A percentile compares a stretch with the other conserved stretches of the same genome.
Evolutionary conservation across 331 rosid genomes (phyloP).

Genomic region (Telfairia occidentalis): DNA sequence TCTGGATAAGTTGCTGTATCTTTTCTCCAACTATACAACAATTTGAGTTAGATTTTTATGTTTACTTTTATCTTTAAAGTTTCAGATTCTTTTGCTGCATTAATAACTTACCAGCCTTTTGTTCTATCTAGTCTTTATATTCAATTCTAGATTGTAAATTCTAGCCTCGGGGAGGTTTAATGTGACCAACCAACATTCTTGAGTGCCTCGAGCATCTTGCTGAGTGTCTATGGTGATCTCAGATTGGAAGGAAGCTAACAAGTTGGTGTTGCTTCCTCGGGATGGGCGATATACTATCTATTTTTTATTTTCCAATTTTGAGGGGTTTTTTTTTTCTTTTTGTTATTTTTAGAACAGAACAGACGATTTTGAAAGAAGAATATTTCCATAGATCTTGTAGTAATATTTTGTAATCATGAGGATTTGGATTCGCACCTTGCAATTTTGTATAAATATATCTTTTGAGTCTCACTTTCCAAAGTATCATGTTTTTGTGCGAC

Average conservation of each 20-base stretch:
- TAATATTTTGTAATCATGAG: slow-evolving; percentile 4
- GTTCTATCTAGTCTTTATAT: slow-evolving; percentile 4
- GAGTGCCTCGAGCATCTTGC: slow-evolving; percentile 3
- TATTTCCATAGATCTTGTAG: background rate
- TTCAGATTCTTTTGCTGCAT: slow-evolving; percentile 13
- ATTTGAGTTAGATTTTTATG: slow-evolving; percentile 18
- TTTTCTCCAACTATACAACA: slow-evolving; percentile 70
- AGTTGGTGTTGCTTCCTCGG: slow-evolving; percentile 15
- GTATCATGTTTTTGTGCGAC: background rate
- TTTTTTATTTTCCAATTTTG: background rate
- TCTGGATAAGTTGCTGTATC: slow-evolving; percentile 47
- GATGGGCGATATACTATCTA: background rate
- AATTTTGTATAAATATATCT: background rate
- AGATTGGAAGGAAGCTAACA: slow-evolving; percentile 10
- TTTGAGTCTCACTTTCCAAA: background rate
- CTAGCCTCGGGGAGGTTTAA: slow-evolving; percentile 2
- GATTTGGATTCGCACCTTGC: background rate
- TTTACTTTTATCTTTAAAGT: background rate
- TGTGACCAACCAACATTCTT: background rate
- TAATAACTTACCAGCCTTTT: background rate
- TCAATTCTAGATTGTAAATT: slow-evolving; percentile 8
- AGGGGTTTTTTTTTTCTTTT: background rate
- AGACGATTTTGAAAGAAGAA: background rate
- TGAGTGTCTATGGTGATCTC: slow-evolving; percentile 1
- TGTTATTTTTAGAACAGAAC: background rate